Conservation (phyloP, 768 basidiomycete genomes). For the Amanita fuliginea region DNA sequence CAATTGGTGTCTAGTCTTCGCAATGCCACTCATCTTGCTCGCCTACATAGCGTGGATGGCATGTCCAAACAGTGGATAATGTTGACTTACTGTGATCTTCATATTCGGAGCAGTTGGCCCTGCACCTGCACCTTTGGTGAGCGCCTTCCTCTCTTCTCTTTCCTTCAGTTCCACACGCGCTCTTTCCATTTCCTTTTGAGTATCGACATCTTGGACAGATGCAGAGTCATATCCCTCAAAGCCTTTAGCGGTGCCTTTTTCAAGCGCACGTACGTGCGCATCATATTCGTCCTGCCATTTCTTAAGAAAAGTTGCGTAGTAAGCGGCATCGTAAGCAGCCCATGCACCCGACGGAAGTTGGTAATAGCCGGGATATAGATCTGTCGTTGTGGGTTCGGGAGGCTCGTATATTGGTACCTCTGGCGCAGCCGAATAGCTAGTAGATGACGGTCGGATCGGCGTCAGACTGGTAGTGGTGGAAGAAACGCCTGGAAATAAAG, state of each 20-base stretch:
- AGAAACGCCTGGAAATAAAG: conserved; percentile 6
- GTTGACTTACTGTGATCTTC: conserved; percentile 62
- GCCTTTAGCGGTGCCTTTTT: conserved; percentile 56
- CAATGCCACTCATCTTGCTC: conserved; percentile 59
- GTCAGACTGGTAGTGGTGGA: conserved; percentile 8
- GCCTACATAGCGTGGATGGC: conserved; percentile 29
- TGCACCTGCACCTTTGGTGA: conserved; percentile 49
- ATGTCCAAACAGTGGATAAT: neutral
- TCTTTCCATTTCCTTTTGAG: conserved; percentile 65
- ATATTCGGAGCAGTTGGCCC: conserved; percentile 62
- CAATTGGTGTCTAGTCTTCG: conserved; percentile 67
- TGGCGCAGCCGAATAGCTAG: conserved; percentile 56
- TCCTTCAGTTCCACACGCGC: conserved; percentile 68
- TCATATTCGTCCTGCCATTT: conserved; percentile 71
- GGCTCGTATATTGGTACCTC: conserved; percentile 53
- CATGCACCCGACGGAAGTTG: conserved; percentile 73
- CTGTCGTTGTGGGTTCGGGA: conserved; percentile 63
- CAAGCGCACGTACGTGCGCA: conserved; percentile 58
- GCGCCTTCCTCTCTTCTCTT: conserved; percentile 63
- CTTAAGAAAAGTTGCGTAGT: conserved; percentile 56
- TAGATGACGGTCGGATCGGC: conserved; percentile 15
- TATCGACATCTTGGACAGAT: conserved; percentile 51
- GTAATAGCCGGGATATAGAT: conserved; percentile 84
- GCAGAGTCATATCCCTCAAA: conserved; percentile 55
- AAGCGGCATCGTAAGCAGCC: conserved; percentile 60